Conservation (phyloP, 257 asterid species). For the Thymus quinquecostatus region DNA sequence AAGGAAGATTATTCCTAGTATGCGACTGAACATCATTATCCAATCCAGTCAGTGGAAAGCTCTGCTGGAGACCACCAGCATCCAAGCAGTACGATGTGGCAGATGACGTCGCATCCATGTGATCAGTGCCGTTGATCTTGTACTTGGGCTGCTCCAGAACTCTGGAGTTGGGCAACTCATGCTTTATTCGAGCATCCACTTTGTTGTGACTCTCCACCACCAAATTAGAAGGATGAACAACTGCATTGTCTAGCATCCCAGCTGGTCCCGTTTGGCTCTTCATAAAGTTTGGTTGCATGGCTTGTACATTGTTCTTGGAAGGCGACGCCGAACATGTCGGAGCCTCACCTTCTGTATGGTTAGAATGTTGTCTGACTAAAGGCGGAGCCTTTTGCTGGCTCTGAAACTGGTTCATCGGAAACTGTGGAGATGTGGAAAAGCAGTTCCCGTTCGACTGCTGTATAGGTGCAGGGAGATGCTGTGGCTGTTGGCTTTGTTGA, state of each 20-base stretch:
- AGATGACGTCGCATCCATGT: slow-evolving; percentile 82
- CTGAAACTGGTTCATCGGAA: slow-evolving; percentile 65
- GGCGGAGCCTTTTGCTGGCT: slow-evolving; percentile 58
- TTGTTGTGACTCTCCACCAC: slow-evolving; percentile 60
- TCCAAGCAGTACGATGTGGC: slow-evolving; percentile 86
- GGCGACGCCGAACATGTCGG: slow-evolving; percentile 81
- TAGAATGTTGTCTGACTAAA: slow-evolving; percentile 48
- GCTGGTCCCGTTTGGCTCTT: slow-evolving; percentile 58
- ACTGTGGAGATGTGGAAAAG: slow-evolving; percentile 61
- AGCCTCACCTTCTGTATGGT: slow-evolving; percentile 67
- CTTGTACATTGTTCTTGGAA: slow-evolving; percentile 63
- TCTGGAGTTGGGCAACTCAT: slow-evolving; percentile 58
- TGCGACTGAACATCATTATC: slow-evolving; percentile 83
- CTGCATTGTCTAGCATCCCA: slow-evolving; percentile 47
- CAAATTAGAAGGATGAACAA: slow-evolving; percentile 57
- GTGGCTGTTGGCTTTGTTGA: slow-evolving; percentile 60
- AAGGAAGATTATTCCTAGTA: slow-evolving; percentile 60
- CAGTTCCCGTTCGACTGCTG: slow-evolving; percentile 59
- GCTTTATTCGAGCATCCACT: slow-evolving; percentile 54
- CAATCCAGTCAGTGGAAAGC: slow-evolving; percentile 61
- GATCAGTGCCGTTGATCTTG: slow-evolving; percentile 55
- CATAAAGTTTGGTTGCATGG: slow-evolving; percentile 55
- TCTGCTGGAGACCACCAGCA: slow-evolving; percentile 68
- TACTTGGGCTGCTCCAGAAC: slow-evolving; percentile 56
- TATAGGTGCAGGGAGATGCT: slow-evolving; percentile 43